A percentile compares a stretch with the other conserved stretches of the same genome.
phyloP scores from a whole-genome alignment of 2,329 filamentous ascomycete genomes.

The Aspergillus calidoustus region DNA sequence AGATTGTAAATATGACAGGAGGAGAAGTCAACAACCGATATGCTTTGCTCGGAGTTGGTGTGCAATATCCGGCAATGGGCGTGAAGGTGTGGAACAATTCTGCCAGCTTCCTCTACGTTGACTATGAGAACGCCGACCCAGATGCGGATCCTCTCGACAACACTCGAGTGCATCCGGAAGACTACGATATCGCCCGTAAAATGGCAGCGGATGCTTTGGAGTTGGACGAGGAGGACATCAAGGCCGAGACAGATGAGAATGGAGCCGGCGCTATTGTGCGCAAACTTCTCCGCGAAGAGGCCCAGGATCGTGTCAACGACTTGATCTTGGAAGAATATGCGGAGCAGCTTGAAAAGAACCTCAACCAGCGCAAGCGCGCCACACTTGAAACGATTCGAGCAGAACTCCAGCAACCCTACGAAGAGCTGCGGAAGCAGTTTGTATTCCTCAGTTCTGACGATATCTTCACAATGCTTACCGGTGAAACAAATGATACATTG shows the following conservation, averaged over 20 bases:
- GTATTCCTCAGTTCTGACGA: conserved; percentile 71
- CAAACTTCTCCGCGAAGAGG: conserved; percentile 92
- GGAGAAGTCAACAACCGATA: conserved; percentile 82
- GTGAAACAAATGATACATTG: conserved; percentile 83
- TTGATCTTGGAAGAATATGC: conserved; percentile 96
- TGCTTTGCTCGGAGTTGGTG: conserved; percentile 86
- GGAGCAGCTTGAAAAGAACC: conserved; percentile 89
- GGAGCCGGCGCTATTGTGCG: conserved; percentile 89
- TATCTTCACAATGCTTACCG: conserved; percentile 95
- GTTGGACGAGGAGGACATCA: conserved; percentile 96
- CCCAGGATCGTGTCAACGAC: conserved; percentile 94
- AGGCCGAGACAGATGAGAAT: conserved; percentile 88
- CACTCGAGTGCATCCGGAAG: conserved; percentile 95
- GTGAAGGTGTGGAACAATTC: conserved; percentile 95
- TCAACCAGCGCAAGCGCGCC: conserved; percentile 91
- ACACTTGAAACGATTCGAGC: conserved; percentile 95
- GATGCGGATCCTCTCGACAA: conserved; percentile 92
- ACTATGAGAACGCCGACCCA: conserved; percentile 80
- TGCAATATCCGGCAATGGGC: conserved; percentile 80
- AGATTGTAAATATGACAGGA: conserved; percentile 89
- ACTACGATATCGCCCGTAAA: conserved; percentile 96
- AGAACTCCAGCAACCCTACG: conserved; percentile 89
- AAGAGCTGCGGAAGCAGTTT: conserved; percentile 87
- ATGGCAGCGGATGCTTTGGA: conserved; percentile 98
- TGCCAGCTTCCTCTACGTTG: conserved; percentile 90